Conservation (phyloP, 106 monocot species). For the Platanthera guangdongensis region DNA sequence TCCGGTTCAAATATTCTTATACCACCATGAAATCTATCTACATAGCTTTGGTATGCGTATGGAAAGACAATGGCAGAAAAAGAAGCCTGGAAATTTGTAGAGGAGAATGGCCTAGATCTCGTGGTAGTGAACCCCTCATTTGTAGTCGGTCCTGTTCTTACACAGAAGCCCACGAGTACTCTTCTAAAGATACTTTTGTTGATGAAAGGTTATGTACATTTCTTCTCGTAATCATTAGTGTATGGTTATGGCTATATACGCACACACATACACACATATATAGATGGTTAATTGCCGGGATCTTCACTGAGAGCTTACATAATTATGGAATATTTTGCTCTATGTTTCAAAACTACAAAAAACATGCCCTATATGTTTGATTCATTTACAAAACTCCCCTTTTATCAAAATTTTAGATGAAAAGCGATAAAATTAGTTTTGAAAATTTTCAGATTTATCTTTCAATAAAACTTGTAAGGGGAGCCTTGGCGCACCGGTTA, state of each 20-base stretch:
- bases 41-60: slow-evolving; percentile 77
- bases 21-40: background rate
- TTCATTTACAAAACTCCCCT: background rate
- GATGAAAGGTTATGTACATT: slow-evolving; percentile 34
- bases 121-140: slow-evolving; percentile 84
- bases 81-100: slow-evolving; percentile 61
- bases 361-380: background rate
- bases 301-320: too few species aligned
- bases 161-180: slow-evolving; percentile 71
- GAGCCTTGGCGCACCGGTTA: too few species aligned
- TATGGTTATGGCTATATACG: too few species aligned
- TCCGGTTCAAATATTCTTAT: background rate
- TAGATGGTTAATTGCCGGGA: too few species aligned
- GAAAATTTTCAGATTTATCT: too few species aligned
- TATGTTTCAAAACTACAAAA: too few species aligned
- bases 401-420: background rate
- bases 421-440: background rate
- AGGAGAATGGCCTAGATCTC: slow-evolving; percentile 48
- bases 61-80: slow-evolving; percentile 80
- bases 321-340: too few species aligned
- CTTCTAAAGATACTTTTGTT: slow-evolving; percentile 35
- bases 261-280: too few species aligned
- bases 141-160: slow-evolving; percentile 60
- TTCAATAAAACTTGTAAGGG: too few species aligned
- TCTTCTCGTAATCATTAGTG: background rate